phyloP scores from a whole-genome alignment of 2,329 filamentous ascomycete genomes.

The Coniochaeta prunicola region DNA sequence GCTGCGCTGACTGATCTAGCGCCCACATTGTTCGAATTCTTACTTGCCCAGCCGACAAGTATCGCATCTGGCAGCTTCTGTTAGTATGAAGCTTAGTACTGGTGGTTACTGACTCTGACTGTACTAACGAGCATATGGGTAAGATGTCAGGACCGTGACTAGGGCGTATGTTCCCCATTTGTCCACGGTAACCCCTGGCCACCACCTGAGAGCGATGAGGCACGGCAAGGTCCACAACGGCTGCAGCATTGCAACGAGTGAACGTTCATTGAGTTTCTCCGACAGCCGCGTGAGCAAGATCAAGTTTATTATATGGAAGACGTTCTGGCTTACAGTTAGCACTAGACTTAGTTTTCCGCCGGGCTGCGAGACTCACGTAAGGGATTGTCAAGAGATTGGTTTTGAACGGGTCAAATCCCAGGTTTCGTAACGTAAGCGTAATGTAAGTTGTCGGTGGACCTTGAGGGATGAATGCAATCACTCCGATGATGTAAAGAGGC shows the following conservation, averaged over 20 bases:
- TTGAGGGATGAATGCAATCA: slow-evolving; percentile 41
- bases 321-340: slow-evolving; percentile 19
- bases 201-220: slow-evolving; percentile 39
- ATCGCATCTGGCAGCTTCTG: not conserved
- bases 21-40: slow-evolving; percentile 47
- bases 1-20: slow-evolving; percentile 50
- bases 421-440: slow-evolving; percentile 40
- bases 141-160: slow-evolving; percentile 39
- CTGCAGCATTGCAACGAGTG: slow-evolving; percentile 36
- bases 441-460: slow-evolving; percentile 40
- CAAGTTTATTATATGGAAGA: slow-evolving; percentile 43
- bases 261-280: slow-evolving; percentile 39
- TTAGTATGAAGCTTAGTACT: not conserved
- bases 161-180: slow-evolving; percentile 30
- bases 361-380: slow-evolving; percentile 23
- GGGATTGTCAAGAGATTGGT: slow-evolving; percentile 52
- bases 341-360: not conserved
- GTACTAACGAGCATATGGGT: slow-evolving; percentile 41
- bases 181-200: slow-evolving; percentile 32
- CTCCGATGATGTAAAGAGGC: slow-evolving; percentile 43
- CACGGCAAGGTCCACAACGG: slow-evolving; percentile 49
- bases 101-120: not conserved
- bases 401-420: slow-evolving; percentile 45
- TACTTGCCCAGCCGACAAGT: slow-evolving; percentile 3
- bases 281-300: slow-evolving; percentile 43